Evolutionary conservation across 2,329 filamentous ascomycete genomes (phyloP).

Genomic region (Metarhizium rileyi): DNA sequence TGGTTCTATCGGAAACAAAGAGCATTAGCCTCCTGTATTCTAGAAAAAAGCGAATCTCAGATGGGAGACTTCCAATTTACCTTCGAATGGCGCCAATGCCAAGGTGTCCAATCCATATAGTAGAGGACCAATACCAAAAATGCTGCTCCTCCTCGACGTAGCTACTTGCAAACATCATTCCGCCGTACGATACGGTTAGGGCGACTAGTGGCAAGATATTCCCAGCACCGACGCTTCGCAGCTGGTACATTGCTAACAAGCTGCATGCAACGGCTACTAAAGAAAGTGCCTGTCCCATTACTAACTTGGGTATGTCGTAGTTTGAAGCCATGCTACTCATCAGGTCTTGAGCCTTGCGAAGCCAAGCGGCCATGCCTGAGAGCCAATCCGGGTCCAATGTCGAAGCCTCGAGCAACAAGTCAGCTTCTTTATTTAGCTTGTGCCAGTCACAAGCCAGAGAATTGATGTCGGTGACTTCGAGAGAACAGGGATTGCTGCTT

Average conservation of each 20-base stretch:
- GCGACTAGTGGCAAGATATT: constrained; percentile 34
- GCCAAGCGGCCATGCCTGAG: constrained; percentile 46
- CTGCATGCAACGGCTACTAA: constrained; percentile 19
- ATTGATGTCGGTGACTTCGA: constrained; percentile 33
- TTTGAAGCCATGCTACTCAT: constrained; percentile 91
- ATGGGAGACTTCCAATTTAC: constrained; percentile 16
- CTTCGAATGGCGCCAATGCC: constrained; percentile 35
- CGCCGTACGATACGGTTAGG: constrained; percentile 54
- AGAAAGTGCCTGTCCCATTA: constrained; percentile 32
- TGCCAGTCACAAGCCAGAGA: constrained; percentile 62
- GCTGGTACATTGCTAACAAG: constrained; percentile 6
- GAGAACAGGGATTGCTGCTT: constrained; percentile 27
- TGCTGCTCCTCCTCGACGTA: constrained; percentile 98
- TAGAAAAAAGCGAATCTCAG: background rate
- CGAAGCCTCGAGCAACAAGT: constrained; percentile 11
- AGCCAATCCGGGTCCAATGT: constrained; percentile 31
- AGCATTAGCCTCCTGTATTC: constrained; percentile 4
- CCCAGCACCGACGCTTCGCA: constrained; percentile 7
- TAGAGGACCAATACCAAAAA: constrained; percentile 91
- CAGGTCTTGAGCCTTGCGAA: constrained; percentile 60
- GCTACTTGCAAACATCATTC: constrained; percentile 97
- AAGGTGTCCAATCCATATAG: constrained; percentile 55
- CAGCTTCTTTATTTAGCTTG: constrained; percentile 18
- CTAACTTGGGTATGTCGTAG: constrained; percentile 63
- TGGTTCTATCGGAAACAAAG: constrained; percentile 12